A percentile compares a stretch with the other conserved stretches of the same genome.
Conservation (phyloP, 1,284 basidiomycete genomes). For the Malassezia globosa region DNA sequence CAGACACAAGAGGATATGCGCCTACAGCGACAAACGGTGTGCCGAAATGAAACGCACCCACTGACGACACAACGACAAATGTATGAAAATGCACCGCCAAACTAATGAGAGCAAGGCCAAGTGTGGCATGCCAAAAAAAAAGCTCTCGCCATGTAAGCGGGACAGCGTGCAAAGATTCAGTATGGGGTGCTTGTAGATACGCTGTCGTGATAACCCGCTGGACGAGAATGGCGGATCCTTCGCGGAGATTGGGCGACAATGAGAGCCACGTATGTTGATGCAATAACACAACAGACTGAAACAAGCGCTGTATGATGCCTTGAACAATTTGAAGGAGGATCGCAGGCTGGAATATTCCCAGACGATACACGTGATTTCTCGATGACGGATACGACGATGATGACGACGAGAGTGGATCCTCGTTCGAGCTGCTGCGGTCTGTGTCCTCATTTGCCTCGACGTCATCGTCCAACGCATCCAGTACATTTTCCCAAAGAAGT, state of each 20-base stretch:
- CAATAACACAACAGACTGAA: background rate
- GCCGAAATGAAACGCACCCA: slow-evolving; percentile 5
- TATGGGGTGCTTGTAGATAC: background rate
- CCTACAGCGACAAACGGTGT: slow-evolving; percentile 8
- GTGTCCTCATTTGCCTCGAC: background rate
- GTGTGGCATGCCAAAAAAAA: slow-evolving; percentile 2
- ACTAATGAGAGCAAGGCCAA: slow-evolving; percentile 12
- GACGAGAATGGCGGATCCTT: background rate
- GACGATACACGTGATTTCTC: background rate
- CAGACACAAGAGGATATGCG: background rate
- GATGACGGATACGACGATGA: background rate
- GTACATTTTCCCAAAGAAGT: slow-evolving; percentile 2
- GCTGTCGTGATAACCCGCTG: background rate
- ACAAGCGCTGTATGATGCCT: slow-evolving; percentile 9
- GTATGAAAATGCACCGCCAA: background rate
- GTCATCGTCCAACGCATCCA: background rate
- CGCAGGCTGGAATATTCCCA: slow-evolving; percentile 9
- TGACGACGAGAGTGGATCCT: too few species aligned
- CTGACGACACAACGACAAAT: background rate
- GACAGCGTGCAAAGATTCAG: background rate
- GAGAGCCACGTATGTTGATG: background rate
- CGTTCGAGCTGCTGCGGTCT: background rate
- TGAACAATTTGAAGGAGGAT: slow-evolving; percentile 11
- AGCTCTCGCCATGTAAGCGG: background rate
- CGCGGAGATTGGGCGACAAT: background rate